Evolutionary conservation across 306 rosid species (phyloP).

Genomic region (Trifolium dubium): DNA sequence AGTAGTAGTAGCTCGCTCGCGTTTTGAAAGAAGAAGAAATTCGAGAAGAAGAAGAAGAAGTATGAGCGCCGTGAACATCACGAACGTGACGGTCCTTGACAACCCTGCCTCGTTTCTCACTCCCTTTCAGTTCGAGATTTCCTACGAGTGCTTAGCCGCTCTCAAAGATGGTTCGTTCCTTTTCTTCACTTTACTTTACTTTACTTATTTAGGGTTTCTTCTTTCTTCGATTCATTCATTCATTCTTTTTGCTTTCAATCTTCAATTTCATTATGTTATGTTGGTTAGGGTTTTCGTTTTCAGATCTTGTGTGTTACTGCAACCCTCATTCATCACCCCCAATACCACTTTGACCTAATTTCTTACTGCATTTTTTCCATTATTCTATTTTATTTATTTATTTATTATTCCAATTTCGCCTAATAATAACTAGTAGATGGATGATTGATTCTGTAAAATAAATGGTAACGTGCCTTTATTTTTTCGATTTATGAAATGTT

Average conservation of each 20-base stretch:
- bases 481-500: neutral
- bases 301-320: constrained; percentile 16
- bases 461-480: neutral
- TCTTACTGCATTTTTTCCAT: too few relatives aligned
- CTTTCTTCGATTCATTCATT: neutral
- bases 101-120: constrained; percentile 76
- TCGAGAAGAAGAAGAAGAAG: neutral
- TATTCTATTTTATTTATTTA: too few relatives aligned
- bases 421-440: too few relatives aligned
- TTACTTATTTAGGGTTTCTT: neutral
- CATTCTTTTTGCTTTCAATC: neutral
- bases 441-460: constrained; percentile 9
- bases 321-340: neutral
- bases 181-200: too few relatives aligned
- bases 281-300: constrained; percentile 11
- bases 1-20: too few relatives aligned
- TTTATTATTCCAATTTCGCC: too few relatives aligned
- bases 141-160: constrained; percentile 82
- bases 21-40: too few relatives aligned
- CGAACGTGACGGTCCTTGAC: constrained; percentile 85
- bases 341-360: constrained; percentile 1
- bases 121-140: constrained; percentile 89
- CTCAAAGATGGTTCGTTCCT: constrained; percentile 82
- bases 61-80: constrained; percentile 90
- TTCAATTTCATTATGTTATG: neutral